These are phyloP conservation scores for Curvularia hawaiiensis DNA, from an alignment of 2,329 filamentous ascomycete genomes.

Conservation along the genomic window DNA sequence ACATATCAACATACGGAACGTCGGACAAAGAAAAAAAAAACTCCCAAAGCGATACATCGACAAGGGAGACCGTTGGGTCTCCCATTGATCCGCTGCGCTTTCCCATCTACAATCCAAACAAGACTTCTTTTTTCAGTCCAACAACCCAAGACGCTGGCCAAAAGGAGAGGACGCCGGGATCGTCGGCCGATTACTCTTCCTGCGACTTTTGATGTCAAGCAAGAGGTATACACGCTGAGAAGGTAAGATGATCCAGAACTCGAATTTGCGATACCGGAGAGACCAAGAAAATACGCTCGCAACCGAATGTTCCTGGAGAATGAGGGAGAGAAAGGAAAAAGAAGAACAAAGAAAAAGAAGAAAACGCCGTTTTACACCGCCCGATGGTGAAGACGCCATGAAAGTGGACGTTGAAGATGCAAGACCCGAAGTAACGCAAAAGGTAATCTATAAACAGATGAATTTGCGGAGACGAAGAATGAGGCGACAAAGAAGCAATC, in stretches of 20 bases:
- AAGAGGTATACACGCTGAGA: slow-evolving; percentile 30
- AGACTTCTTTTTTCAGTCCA: slow-evolving; percentile 2
- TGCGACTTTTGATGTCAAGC: slow-evolving; percentile 28
- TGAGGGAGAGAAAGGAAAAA: neutral
- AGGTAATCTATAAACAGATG: slow-evolving; percentile 32
- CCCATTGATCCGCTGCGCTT: neutral
- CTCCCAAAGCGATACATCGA: neutral
- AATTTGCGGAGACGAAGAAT: slow-evolving; percentile 23
- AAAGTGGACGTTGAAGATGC: slow-evolving; percentile 31
- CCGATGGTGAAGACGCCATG: slow-evolving; percentile 29
- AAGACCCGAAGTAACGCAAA: slow-evolving; percentile 19
- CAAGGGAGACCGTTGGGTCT: neutral
- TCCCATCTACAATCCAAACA: slow-evolving; percentile 5
- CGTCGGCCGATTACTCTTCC: slow-evolving; percentile 37
- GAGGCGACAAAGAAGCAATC: slow-evolving; percentile 19
- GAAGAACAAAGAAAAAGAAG: neutral
- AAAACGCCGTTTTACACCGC: slow-evolving; percentile 42
- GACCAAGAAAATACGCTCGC: slow-evolving; percentile 14
- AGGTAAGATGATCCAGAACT: slow-evolving; percentile 8
- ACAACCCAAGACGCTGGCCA: slow-evolving; percentile 13
- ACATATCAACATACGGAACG: slow-evolving; percentile 26
- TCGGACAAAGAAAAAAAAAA: slow-evolving; percentile 2
- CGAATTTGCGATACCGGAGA: slow-evolving; percentile 16
- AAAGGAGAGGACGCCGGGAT: slow-evolving; percentile 23
- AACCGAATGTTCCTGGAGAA: slow-evolving; percentile 11